phyloP scores from a whole-genome alignment of 768 basidiomycete genomes.

The Mycena olivaceomarginata region DNA sequence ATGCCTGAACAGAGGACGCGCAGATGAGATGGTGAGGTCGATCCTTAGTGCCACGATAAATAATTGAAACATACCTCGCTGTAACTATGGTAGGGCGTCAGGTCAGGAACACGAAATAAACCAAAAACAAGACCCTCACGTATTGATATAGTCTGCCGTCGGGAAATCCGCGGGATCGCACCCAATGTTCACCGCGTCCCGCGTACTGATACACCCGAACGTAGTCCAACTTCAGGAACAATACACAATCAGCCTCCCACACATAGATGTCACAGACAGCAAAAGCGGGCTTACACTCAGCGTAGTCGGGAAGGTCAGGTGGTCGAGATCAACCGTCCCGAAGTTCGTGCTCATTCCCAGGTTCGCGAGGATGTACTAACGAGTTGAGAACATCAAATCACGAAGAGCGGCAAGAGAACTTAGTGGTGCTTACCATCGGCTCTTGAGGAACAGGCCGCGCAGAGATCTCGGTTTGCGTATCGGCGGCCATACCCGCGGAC shows the following conservation, averaged over 20 bases:
- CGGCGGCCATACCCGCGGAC: constrained; percentile 71
- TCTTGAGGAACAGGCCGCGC: constrained; percentile 77
- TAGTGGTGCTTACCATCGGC: constrained; percentile 71
- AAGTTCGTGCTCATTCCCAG: constrained; percentile 65
- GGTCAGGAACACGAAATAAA: not conserved
- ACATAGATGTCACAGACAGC: too few species aligned
- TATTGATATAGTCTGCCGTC: constrained; percentile 78
- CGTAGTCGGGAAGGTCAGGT: constrained; percentile 69
- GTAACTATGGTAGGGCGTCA: constrained; percentile 8
- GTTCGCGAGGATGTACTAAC: constrained; percentile 69
- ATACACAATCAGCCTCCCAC: too few species aligned
- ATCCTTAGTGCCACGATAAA: not conserved
- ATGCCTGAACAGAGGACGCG: constrained; percentile 5
- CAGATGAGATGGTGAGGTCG: not conserved
- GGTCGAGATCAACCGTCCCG: constrained; percentile 54
- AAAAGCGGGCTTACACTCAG: constrained; percentile 28
- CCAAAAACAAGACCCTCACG: constrained; percentile 54
- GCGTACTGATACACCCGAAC: constrained; percentile 83
- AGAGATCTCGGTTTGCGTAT: constrained; percentile 68
- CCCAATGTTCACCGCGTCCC: constrained; percentile 71
- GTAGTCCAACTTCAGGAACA: constrained; percentile 74
- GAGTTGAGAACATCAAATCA: not conserved
- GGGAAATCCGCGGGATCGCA: constrained; percentile 79
- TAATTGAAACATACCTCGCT: not conserved
- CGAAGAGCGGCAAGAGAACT: too few species aligned